phyloP scores from a whole-genome alignment of 225 moss, liverwort and hornwort species.

The Sphagnum contortum region DNA sequence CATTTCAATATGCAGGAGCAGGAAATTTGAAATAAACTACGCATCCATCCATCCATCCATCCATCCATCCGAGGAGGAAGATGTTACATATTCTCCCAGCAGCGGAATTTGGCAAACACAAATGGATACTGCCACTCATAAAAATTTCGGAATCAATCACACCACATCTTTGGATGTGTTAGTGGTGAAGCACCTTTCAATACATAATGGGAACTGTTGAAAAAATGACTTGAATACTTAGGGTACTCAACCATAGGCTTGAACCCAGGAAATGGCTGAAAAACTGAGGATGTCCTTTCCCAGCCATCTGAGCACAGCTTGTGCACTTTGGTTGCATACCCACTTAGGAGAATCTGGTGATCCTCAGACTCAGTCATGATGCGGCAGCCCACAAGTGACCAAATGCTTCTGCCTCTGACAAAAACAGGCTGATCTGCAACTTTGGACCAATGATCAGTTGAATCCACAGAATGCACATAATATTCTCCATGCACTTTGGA shows the following conservation, averaged over 20 bases:
- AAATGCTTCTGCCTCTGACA: conserved; percentile 71
- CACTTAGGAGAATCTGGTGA: conserved; percentile 27
- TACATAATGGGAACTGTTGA: conserved; percentile 66
- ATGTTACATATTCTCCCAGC: conserved; percentile 20
- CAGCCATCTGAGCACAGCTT: conserved; percentile 47
- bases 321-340: conserved; percentile 19
- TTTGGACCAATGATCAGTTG: conserved; percentile 46
- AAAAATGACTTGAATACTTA: conserved; percentile 71
- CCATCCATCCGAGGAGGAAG: no score
- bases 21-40: no score
- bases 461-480: conserved; percentile 42
- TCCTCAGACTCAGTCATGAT: conserved; percentile 78
- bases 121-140: conserved; percentile 79
- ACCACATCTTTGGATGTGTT: conserved; percentile 52
- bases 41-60: no score
- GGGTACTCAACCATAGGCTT: conserved; percentile 57
- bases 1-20: no score
- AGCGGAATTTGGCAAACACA: conserved; percentile 77
- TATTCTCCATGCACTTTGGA: conserved; percentile 46
- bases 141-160: conserved; percentile 78
- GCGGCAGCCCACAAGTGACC: conserved; percentile 48
- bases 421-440: conserved; percentile 59
- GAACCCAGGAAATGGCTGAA: conserved; percentile 63
- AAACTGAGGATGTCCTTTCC: conserved; percentile 69
- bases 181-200: conserved; percentile 73